These are phyloP conservation scores for Tolypocladium tropicale DNA, from an alignment of 2,329 filamentous ascomycete species.

Conservation along the genomic window DNA sequence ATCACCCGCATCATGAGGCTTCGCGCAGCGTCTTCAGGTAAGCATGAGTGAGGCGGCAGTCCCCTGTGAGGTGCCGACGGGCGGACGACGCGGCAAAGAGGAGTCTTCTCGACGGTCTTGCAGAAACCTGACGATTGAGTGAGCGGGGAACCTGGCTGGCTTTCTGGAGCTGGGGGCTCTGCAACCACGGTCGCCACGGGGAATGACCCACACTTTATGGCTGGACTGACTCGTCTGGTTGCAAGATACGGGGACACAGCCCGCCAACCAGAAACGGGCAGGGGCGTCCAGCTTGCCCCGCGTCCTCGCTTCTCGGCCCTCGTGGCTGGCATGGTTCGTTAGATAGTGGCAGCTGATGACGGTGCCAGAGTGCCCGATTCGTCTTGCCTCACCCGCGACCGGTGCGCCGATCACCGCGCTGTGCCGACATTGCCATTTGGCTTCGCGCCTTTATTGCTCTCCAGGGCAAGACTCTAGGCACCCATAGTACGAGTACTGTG, in stretches of 20 bases:
- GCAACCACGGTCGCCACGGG: not conserved
- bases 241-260: not conserved
- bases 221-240: not conserved
- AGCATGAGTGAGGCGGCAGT: not conserved
- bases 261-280: not conserved
- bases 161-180: not conserved
- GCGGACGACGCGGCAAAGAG: not conserved
- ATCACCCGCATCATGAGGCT: constrained; percentile 15
- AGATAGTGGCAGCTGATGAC: not conserved
- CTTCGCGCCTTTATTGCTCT: not conserved
- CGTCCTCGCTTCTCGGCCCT: not conserved
- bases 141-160: not conserved
- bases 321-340: not conserved
- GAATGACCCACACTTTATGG: not conserved
- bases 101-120: not conserved
- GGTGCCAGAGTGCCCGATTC: not conserved
- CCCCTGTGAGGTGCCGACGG: not conserved
- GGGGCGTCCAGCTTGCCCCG: not conserved
- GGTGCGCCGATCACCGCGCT: not conserved
- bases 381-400: not conserved
- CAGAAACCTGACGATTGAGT: not conserved
- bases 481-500: not conserved
- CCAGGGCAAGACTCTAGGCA: not conserved
- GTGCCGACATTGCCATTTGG: not conserved
- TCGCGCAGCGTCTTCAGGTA: not conserved